These are phyloP conservation scores for Fraxinus angustifolia DNA, from an alignment of 305 asterid genomes.

Conservation along the genomic window DNA sequence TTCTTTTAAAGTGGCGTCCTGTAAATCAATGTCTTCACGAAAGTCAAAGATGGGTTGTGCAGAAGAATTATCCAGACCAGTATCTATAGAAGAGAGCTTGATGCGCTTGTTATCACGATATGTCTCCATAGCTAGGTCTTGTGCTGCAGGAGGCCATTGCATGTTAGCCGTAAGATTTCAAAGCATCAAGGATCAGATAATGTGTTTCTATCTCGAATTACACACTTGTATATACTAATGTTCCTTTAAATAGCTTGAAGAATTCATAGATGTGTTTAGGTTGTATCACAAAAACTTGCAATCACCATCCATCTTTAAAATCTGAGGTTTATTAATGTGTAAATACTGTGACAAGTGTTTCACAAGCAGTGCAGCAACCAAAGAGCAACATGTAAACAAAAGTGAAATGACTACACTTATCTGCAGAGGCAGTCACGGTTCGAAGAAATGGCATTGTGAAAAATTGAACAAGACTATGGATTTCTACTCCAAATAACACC, in stretches of 20 bases:
- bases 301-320: neutral
- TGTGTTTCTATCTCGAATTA: neutral
- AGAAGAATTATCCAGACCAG: slow-evolving; percentile 18
- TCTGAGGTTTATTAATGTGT: neutral
- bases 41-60: slow-evolving; percentile 9
- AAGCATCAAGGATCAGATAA: neutral
- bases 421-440: neutral
- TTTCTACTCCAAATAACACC: neutral
- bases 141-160: slow-evolving; percentile 32
- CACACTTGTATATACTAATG: neutral
- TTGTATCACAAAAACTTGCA: neutral
- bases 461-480: neutral
- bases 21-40: slow-evolving; percentile 17
- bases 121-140: slow-evolving; percentile 26
- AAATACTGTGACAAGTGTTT: neutral
- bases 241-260: neutral
- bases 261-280: neutral
- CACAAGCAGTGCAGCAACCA: neutral
- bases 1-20: slow-evolving; percentile 12
- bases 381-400: neutral
- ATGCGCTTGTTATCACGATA: slow-evolving; percentile 30
- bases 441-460: neutral
- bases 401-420: neutral
- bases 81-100: slow-evolving; percentile 28
- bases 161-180: slow-evolving; percentile 5